Base-by-base conservation (phyloP, 768 basidiomycete species). In the Tremella fuciformis region DNA sequence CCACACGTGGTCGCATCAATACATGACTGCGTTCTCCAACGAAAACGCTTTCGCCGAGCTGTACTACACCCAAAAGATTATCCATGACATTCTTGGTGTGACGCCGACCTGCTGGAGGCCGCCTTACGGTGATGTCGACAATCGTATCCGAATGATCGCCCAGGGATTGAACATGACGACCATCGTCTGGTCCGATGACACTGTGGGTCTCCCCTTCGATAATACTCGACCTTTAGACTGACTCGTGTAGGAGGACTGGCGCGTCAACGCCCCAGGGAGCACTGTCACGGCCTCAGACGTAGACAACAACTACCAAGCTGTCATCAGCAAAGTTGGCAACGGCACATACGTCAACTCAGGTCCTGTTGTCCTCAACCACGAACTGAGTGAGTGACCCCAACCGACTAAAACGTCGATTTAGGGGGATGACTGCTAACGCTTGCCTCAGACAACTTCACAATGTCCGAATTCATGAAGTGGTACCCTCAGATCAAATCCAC, bases 11-110 rank as follows among this genome's bases (percentile, higher is more conserved):
- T 67, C 64, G 38, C 74, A 76, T 50, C 71, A 67, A 66, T 86
- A 86, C 71, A 89, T 90, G 88, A 89, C 88, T 2, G 83, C 86
- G 0, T 63, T 75, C 50, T 54, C 68, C 8, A 73, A 73, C 55
- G 70, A 72, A 42, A 54, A 59, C 47, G 72, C 59, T 80, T 73
- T 73, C 53, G 68, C 71, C 21, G 73, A 75, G 62, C 62, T 75
- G 13, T 75, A 70, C 57, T 75, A 75, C 62, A 72, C 73, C 50
- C 53, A 51, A 8, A 39, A 67, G 42, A 58, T 63, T 55, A 67
- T 75, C 65, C 67, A 70, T 59, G 65, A 67, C 34, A 59, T 75
- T 50, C 55, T 65, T 19, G 73, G 73, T 37, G 70, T 75, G 25
- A 72, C 70, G 13, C 72, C 72, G 0, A 47, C 46, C 9, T 62